Conservation (phyloP, 1,139 yeast species). For the Candida neerlandica region DNA sequence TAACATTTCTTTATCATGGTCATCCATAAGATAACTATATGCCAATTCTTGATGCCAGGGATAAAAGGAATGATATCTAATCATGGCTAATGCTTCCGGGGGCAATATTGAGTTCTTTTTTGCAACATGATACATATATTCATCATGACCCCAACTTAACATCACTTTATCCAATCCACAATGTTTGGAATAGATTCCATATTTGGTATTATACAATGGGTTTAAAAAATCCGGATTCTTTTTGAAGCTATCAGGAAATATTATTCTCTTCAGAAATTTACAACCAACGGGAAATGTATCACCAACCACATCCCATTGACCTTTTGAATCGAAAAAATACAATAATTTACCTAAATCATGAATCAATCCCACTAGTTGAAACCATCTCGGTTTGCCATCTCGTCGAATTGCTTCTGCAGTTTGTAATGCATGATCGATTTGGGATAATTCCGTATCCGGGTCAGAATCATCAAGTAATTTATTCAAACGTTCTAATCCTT, state of each 20-base stretch:
- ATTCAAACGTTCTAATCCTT: constrained; percentile 63
- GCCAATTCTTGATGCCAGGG: constrained; percentile 80
- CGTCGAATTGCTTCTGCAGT: constrained; percentile 74
- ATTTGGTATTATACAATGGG: constrained; percentile 66
- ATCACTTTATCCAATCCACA: constrained; percentile 73
- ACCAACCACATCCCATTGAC: constrained; percentile 86
- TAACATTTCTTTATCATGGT: constrained; percentile 62
- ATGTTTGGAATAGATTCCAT: constrained; percentile 64
- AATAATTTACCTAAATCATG: constrained; percentile 72
- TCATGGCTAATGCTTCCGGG: constrained; percentile 71
- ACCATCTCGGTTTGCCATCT: constrained; percentile 74
- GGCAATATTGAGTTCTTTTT: constrained; percentile 66
- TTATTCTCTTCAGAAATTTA: constrained; percentile 59
- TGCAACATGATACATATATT: constrained; percentile 74
- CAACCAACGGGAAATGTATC: constrained; percentile 81
- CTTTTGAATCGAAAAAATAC: constrained; percentile 69
- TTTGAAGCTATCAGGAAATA: constrained; percentile 61
- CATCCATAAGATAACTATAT: constrained; percentile 65
- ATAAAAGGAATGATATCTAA: constrained; percentile 72
- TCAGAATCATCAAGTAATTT: constrained; percentile 70
- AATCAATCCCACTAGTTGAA: constrained; percentile 70
- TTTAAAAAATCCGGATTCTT: constrained; percentile 62
- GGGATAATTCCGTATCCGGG: constrained; percentile 75
- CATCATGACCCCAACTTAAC: constrained; percentile 83
- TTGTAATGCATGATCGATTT: constrained; percentile 74